These are phyloP conservation scores for Claviceps citrina DNA, from an alignment of 2,329 filamentous ascomycete species.

Conservation along the genomic window DNA sequence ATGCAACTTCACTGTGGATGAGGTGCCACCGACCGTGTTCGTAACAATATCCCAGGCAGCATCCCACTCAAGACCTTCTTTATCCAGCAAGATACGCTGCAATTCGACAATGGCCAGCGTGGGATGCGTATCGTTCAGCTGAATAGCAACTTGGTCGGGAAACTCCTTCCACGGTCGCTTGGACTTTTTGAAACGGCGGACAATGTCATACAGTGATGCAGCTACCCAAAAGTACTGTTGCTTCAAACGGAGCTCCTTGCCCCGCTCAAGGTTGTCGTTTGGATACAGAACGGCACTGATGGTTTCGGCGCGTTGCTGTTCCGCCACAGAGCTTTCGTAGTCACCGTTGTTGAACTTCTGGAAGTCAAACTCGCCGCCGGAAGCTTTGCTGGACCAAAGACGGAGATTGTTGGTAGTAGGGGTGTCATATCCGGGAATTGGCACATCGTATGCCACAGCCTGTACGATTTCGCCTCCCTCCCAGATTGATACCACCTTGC, in stretches of 20 bases:
- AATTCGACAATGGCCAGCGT: slow-evolving; percentile 92
- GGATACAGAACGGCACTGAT: slow-evolving; percentile 96
- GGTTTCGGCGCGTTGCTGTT: slow-evolving; percentile 96
- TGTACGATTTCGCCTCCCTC: slow-evolving; percentile 86
- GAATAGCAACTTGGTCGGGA: slow-evolving; percentile 86
- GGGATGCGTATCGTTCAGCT: slow-evolving; percentile 95
- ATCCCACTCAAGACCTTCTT: slow-evolving; percentile 86
- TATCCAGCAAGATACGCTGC: slow-evolving; percentile 78
- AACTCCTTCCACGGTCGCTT: slow-evolving; percentile 85
- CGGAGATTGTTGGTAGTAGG: slow-evolving; percentile 89
- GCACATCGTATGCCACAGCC: slow-evolving; percentile 85
- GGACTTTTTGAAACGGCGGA: slow-evolving; percentile 95
- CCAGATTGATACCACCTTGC: slow-evolving; percentile 64
- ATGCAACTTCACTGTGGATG: neutral
- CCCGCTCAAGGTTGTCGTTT: slow-evolving; percentile 90
- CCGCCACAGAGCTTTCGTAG: slow-evolving; percentile 94
- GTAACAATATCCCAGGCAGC: slow-evolving; percentile 74
- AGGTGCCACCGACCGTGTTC: slow-evolving; percentile 36
- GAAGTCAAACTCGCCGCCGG: slow-evolving; percentile 95
- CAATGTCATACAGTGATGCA: slow-evolving; percentile 88
- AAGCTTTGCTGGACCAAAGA: slow-evolving; percentile 94
- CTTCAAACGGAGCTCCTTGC: slow-evolving; percentile 93
- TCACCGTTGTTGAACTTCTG: slow-evolving; percentile 98
- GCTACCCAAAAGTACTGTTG: slow-evolving; percentile 99
- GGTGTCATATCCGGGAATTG: slow-evolving; percentile 80